Conservation (phyloP, 225 moss, liverwort and hornwort genomes). For the Polytrichum formosum region DNA sequence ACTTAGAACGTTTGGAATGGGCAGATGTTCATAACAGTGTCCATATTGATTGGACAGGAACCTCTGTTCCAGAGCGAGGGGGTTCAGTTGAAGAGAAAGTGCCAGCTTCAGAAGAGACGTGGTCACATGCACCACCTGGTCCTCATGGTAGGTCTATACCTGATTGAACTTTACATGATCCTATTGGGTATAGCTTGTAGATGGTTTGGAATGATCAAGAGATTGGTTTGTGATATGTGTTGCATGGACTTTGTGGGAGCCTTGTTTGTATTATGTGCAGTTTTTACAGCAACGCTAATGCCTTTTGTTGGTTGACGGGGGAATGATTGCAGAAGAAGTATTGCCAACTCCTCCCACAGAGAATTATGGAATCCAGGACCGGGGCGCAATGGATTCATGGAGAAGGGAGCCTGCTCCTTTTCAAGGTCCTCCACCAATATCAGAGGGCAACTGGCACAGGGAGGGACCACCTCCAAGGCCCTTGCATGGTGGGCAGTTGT, state of each 20-base stretch:
- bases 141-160: conserved; percentile 56
- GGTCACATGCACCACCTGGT: conserved; percentile 45
- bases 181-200: too few species aligned
- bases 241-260: background rate
- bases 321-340: conserved; percentile 50
- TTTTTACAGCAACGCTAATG: too few species aligned
- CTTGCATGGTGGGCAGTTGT: conserved; percentile 54
- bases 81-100: conserved; percentile 57
- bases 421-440: conserved; percentile 57
- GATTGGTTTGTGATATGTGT: background rate
- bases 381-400: conserved; percentile 71
- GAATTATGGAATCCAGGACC: conserved; percentile 66
- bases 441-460: conserved; percentile 81
- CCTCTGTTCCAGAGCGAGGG: conserved; percentile 50
- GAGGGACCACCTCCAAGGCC: conserved; percentile 63
- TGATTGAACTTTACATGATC: too few species aligned
- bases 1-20: too few species aligned
- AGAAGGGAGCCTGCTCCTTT: conserved; percentile 63
- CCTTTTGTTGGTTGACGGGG: too few species aligned
- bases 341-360: conserved; percentile 34
- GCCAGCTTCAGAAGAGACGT: conserved; percentile 59
- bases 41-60: conserved; percentile 36
- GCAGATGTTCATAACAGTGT: too few species aligned
- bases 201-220: too few species aligned
- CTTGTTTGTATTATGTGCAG: too few species aligned